Evolutionary conservation across 805 yeast species (phyloP), one percentile per base, ranked within the genome.

Genomic region (Yamadazyma laniorum): DNA sequence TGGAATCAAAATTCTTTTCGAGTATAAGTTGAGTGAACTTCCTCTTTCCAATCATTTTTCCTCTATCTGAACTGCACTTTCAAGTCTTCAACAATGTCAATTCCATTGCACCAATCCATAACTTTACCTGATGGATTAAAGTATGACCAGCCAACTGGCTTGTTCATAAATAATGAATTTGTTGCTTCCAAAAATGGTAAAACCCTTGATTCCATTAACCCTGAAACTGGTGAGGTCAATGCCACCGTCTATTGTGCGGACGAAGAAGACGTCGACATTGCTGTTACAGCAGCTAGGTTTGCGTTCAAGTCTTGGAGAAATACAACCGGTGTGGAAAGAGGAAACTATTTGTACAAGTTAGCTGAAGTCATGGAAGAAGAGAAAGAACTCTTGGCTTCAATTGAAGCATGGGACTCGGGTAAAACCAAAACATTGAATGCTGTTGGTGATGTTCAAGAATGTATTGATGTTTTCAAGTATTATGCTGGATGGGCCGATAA

Each of bases 401-500:
- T 68, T 38, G 74, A 69, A 52, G 72, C 73, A 21, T 66, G 72
- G 71, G 74, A 69, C 51, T 65, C 71, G 7, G 74, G 74, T 43
- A 69, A 69, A 52, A 72, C 80, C 32, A 53, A 63, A 35, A 63
- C 65, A 34, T 51, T 58, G 35, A 77, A 77, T 52, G 75, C 82
- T 8, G 59, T 58, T 14, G 68, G 59, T 40, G 82, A 77, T 49
- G 63, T 77, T 19, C 70, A 61, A 22, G 72, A 70, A 42, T 65
- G 73, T 44, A 67, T 70, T 37, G 59, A 51, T 28, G 69, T 70
- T 37, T 64, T 73, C 49, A 63, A 72, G 44, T 77, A 76, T 58
- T 77, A 70, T 58, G 82, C 80, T 23, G 82, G 81, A 19, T 76
- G 80, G 80, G 78, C 80, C 26, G 82, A 77, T 58, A 77, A 77